A percentile compares a stretch with the other conserved stretches of the same genome.
Conservation (phyloP, 2,329 filamentous ascomycete species). For the Colletotrichum destructivum region DNA sequence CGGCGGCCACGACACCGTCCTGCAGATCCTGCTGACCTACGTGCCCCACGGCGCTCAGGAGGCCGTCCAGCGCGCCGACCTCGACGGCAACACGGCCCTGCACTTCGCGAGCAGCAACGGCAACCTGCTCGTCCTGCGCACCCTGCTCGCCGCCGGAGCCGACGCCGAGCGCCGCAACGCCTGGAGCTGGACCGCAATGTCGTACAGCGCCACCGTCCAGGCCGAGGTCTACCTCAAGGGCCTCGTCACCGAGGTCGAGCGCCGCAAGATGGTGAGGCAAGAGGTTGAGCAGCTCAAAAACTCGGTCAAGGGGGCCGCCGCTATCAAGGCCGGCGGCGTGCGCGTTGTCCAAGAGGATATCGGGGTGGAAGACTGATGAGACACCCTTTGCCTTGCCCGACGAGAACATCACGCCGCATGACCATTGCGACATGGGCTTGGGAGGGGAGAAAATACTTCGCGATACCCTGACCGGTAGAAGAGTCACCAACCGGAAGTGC, state of each 20-base stretch:
- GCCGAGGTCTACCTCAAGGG: conserved; percentile 89
- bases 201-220: conserved; percentile 85
- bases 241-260: conserved; percentile 80
- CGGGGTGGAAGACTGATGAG: conserved; percentile 50
- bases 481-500: not conserved
- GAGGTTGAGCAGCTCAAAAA: conserved; percentile 56
- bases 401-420: not conserved
- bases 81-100: conserved; percentile 86
- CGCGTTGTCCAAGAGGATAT: conserved; percentile 58
- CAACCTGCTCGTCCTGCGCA: conserved; percentile 82
- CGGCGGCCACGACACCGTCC: conserved; percentile 73
- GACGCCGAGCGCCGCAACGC: conserved; percentile 80
- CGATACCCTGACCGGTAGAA: not conserved
- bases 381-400: too few relatives aligned
- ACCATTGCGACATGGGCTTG: not conserved
- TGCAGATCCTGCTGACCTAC: conserved; percentile 77
- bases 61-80: conserved; percentile 73
- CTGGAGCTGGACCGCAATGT: conserved; percentile 87
- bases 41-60: conserved; percentile 67
- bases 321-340: conserved; percentile 56
- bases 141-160: conserved; percentile 84
- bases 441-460: not conserved
- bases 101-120: conserved; percentile 90
- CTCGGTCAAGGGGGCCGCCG: conserved; percentile 53
- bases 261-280: conserved; percentile 62